These are phyloP conservation scores for Clathrospora elynae DNA, from an alignment of 2,329 filamentous ascomycete species.

Conservation along the genomic window DNA sequence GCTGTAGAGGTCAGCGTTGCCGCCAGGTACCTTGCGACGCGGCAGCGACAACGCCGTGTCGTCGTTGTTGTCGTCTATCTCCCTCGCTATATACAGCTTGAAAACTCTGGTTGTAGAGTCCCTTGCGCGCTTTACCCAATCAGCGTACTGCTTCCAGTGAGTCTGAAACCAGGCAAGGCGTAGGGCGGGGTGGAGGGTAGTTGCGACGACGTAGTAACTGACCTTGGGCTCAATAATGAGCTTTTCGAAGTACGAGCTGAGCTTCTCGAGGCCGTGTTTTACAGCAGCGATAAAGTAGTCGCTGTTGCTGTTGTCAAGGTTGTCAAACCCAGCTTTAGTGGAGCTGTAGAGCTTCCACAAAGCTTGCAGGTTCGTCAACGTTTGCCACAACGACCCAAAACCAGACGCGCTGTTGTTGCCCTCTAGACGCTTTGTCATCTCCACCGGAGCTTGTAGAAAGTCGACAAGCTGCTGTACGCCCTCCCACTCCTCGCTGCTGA, in stretches of 20 bases:
- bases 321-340: not conserved
- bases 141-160: conserved; percentile 2
- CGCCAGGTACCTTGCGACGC: conserved; percentile 2
- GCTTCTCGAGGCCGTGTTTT: conserved; percentile 7
- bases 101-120: conserved; percentile 4
- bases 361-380: conserved; percentile 9
- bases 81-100: conserved; percentile 1
- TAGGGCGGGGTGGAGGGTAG: conserved; percentile 8
- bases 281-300: conserved; percentile 7
- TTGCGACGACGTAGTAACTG: conserved; percentile 9
- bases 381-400: conserved; percentile 13
- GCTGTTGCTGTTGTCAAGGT: not conserved
- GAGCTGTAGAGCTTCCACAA: conserved; percentile 2
- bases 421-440: conserved; percentile 8
- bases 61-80: not conserved
- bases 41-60: not conserved
- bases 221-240: conserved; percentile 4
- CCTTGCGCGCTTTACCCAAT: conserved; percentile 4
- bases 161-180: conserved; percentile 11
- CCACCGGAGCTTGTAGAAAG: conserved; percentile 4
- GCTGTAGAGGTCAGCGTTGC: conserved; percentile 2
- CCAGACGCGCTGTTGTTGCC: conserved; percentile 10
- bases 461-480: conserved; percentile 6
- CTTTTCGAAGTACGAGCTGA: conserved; percentile 13
- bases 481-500: conserved; percentile 10